Evolutionary conservation across 1,139 yeast genomes (phyloP), one percentile per base, ranked within the genome.

Genomic region (Suhomyces bolitotheri): DNA sequence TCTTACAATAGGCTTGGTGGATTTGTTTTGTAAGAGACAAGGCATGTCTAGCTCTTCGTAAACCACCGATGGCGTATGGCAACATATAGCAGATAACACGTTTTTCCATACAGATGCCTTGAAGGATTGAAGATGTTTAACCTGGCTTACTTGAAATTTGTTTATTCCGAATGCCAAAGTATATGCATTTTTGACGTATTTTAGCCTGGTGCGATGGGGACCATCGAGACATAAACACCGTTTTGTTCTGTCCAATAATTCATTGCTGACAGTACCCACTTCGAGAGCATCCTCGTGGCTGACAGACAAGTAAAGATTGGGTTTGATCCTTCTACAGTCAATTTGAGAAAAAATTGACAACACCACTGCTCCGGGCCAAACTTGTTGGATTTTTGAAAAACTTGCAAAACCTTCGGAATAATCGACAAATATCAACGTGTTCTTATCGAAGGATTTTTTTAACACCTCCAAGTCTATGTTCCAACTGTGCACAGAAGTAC

Each of bases 1-100:
- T 20, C 41, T 50, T 37, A 59, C 32, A 2, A 56, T 27, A 2
- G 54, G 54, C 4, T 27, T 27, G 4, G 43, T 45, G 7, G 34
- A 26, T 3, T 28, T 16, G 9, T 33, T 37, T 8, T 39, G 36
- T 5, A 51, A 35, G 24, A 58, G 38, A 9, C 29, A 30, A 11
- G 45, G 22, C 3, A 52, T 33, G 30, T 53, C 45, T 2, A 50
- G 44, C 30, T 58, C 54, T 21, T 56, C 60, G 40, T 47, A 56
- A 5, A 55, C 43, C 4, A 60, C 38, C 2, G 61, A 41, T 13
- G 51, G 34, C 5, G 51, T 10, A 7, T 50, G 49, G 24, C 54
- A 42, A 38, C 59, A 50, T 3, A 54, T 36, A 7, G 31, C 24
- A 4, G 29, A 21, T 8, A 55, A 35, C 2, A 52, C 13, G 14